Percentiles rank a stretch among this genome's conserved stretches.
Conservation (phyloP, 2,329 filamentous ascomycete species). For the Aspergillus neotritici region DNA sequence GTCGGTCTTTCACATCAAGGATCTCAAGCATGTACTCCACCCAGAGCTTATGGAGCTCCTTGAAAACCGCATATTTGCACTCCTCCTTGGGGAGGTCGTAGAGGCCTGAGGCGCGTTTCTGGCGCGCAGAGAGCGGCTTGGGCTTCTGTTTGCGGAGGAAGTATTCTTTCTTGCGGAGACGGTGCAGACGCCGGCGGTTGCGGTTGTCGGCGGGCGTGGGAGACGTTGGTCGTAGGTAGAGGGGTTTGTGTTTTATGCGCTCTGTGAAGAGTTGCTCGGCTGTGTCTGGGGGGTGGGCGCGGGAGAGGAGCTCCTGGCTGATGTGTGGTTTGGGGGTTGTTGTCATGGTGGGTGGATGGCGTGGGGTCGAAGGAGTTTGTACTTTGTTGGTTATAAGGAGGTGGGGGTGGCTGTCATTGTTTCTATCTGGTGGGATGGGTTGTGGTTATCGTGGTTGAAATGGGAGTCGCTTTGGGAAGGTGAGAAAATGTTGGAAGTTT, state of each 20-base stretch:
- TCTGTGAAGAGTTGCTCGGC: constrained; percentile 69
- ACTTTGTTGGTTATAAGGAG: background rate
- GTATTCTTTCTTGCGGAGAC: constrained; percentile 44
- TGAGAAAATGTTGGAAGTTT: no score
- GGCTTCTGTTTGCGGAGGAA: constrained; percentile 49
- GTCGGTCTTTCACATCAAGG: constrained; percentile 52
- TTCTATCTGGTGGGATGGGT: no score
- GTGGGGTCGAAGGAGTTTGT: background rate
- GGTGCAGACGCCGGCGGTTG: constrained; percentile 49
- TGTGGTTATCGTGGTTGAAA: no score
- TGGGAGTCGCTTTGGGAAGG: no score
- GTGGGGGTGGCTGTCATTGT: background rate
- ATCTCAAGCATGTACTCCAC: constrained; percentile 77
- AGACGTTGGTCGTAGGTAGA: constrained; percentile 71
- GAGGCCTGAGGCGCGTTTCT: constrained; percentile 67
- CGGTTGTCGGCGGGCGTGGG: constrained; percentile 54
- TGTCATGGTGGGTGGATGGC: constrained; percentile 11
- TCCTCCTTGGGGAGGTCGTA: constrained; percentile 67
- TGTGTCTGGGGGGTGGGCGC: constrained; percentile 71
- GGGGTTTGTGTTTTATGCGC: constrained; percentile 74
- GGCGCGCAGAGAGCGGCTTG: constrained; percentile 68
- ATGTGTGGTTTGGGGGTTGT: constrained; percentile 34
- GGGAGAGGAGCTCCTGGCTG: constrained; percentile 62
- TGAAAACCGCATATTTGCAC: constrained; percentile 69
- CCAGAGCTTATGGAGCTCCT: constrained; percentile 74